A percentile compares a stretch with the other conserved stretches of the same genome.
These are phyloP conservation scores for Plantago ovata DNA, from an alignment of 257 asterid species.

Conservation along the genomic window DNA sequence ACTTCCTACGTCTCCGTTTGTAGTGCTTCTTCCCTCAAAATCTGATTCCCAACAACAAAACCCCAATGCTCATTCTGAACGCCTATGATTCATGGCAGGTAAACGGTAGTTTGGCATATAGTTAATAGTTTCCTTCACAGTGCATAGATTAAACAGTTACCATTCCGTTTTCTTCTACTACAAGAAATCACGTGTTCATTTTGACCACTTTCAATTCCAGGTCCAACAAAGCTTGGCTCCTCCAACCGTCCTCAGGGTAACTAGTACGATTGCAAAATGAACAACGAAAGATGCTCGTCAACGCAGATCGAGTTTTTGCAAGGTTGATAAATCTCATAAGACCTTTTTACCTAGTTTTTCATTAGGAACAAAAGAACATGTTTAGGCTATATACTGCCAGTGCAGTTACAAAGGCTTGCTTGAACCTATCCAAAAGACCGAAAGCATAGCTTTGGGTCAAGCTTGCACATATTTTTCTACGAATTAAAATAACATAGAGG, in stretches of 20 bases:
- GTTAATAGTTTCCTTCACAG: neutral
- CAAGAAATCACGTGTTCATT: neutral
- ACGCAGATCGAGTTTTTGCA: conserved; percentile 61
- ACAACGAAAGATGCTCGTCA: conserved; percentile 48
- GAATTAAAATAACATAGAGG: too few relatives aligned
- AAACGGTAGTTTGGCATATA: neutral
- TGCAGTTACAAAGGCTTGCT: too few relatives aligned
- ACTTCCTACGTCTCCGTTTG: conserved; percentile 1
- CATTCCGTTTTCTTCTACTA: neutral
- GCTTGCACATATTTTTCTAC: too few relatives aligned
- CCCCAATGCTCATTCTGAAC: conserved; percentile 59
- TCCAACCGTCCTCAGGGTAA: conserved; percentile 54
- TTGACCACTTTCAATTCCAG: conserved; percentile 27
- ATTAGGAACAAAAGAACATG: too few relatives aligned
- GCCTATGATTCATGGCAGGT: conserved; percentile 81
- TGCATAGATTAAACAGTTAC: neutral
- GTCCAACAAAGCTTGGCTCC: conserved; percentile 82
- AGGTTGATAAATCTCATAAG: conserved; percentile 23
- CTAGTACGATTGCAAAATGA: conserved; percentile 60
- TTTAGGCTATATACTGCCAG: too few relatives aligned
- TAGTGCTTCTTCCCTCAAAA: conserved; percentile 84
- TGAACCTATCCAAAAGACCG: too few relatives aligned
- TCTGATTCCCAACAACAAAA: conserved; percentile 37
- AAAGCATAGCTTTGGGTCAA: too few relatives aligned
- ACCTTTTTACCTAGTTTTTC: neutral